Evolutionary conservation across 768 basidiomycete species (phyloP), one percentile per base, ranked within the genome.

Genomic region (Trametes gibbosa): DNA sequence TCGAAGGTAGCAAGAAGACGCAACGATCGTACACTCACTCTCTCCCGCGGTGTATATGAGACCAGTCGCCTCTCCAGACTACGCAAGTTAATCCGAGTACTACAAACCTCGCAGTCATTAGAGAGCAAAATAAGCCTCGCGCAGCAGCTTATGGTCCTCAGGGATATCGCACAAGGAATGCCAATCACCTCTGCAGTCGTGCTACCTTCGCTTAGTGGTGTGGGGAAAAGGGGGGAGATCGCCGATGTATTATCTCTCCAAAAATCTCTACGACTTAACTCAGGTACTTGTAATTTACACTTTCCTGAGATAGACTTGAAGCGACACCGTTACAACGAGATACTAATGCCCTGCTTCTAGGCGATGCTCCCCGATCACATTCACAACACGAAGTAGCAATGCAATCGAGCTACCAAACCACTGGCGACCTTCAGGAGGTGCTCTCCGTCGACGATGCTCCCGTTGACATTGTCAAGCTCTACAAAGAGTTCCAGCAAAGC

Each of bases 41-140:
- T 71, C 9, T 76, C 79, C 7, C 82, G 89, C 50, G 82, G 81
- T 9, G 69, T 72, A 10, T 76, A 90, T 19, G 89, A 92, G 69
- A 65, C 70, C 17, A 79, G 80, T 25, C 83, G 89, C 54, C 74
- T 84, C 40, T 68, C 76, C 53, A 79, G 89, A 46, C 75, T 92
- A 2, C 70, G 72, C 25, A 75, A 74, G 42, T 53, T 76, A 14
- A 66, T 55, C 2, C 40, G 34, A 8, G 46, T 65, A 8, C 19
- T 74, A 14, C 55, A 68, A 23, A 27, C 64, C 5, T 68, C 62
- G 63, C 58, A 62, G 10, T 14, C 53, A 24, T 14, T 46, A 1
- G 60, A 66, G 34, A 46, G 53, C 16, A 48, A 50, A 25, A 27
- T 34, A 4, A 24, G 35, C 25, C 65, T 84, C 46, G 73, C 74